phyloP scores from a whole-genome alignment of 306 rosid genomes.

The peach (Prunus persica) region DNA sequence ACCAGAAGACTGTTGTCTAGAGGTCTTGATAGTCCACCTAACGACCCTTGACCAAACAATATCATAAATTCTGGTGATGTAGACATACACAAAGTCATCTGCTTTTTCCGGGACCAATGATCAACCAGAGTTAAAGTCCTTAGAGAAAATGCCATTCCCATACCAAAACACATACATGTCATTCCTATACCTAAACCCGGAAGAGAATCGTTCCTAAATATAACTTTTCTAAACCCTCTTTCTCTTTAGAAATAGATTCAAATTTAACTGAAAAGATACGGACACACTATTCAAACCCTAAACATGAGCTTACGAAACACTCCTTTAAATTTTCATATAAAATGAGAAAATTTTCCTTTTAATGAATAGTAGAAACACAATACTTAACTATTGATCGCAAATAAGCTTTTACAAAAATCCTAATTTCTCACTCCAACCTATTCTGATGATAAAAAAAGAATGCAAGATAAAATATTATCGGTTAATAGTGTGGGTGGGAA shows the following conservation, averaged over 20 bases:
- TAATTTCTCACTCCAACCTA: not conserved
- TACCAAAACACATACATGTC: not conserved
- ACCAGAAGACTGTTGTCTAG: conserved; percentile 13
- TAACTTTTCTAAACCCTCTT: too few species aligned
- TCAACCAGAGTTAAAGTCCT: too few species aligned
- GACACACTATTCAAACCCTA: too few species aligned
- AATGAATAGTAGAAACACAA: too few species aligned
- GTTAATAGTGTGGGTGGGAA: not conserved
- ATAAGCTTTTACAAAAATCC: not conserved
- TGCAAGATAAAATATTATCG: not conserved
- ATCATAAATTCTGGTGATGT: not conserved
- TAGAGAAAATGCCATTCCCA: not conserved
- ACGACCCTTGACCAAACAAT: conserved; percentile 33
- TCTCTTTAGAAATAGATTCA: too few species aligned
- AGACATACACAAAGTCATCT: conserved; percentile 15
- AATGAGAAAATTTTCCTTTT: too few species aligned
- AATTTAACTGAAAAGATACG: too few species aligned
- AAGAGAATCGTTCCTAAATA: too few species aligned
- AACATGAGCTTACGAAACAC: too few species aligned
- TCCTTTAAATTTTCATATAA: too few species aligned
- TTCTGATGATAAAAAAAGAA: too few species aligned
- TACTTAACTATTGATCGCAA: too few species aligned
- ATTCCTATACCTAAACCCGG: not conserved
- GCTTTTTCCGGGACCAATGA: conserved; percentile 2
- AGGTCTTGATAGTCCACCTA: conserved; percentile 30